Base-by-base conservation (phyloP, 495 filamentous ascomycete species). In the Thermothielavioides terrestris region DNA sequence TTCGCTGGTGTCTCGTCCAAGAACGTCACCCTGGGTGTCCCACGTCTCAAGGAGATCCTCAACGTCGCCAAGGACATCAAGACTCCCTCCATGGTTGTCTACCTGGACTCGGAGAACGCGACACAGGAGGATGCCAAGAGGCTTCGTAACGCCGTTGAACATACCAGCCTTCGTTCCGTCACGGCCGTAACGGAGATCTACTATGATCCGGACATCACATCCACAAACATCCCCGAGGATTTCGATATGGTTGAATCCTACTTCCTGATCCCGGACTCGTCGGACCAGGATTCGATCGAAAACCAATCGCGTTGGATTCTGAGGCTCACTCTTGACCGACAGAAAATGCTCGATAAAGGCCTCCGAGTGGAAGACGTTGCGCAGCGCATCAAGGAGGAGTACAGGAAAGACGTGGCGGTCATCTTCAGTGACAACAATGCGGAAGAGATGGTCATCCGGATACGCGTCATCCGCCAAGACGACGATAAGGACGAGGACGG, bases 1-100 rank as follows among this genome's bases (percentile, higher is more conserved):
- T 97, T 99, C 70, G 89, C 92, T 67, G 92, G 92, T 94, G 89
- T 98, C 36, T 94, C 94, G 1, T 95, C 92, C 20, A 99, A 99
- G 82, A 99, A 97, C 76, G 89, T 97, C 42, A 99, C 92, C 20
- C 85, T 97, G 45, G 92, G 92, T 86, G 92, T 99, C 21, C 92
- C 92, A 40, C 90, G 92, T 79, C 77, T 99, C 17, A 99, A 99
- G 79, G 92, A 99, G 70, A 97, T 99, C 80, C 73, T 99, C 31
- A 97, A 99, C 64, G 86, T 97, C 35, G 91, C 92, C 2, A 86
- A 82, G 50, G 94, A 96, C 63, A 95, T 99, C 75, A 99, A 99
- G 77, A 99, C 92, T 1, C 92, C 92, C 6, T 90, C 88, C 14
- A 96, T 96, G 91, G 82, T 84, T 38, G 87, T 99, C n/a, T 95